Conservation (phyloP, 169 alveolate genomes). For the Plasmodium fragile region DNA sequence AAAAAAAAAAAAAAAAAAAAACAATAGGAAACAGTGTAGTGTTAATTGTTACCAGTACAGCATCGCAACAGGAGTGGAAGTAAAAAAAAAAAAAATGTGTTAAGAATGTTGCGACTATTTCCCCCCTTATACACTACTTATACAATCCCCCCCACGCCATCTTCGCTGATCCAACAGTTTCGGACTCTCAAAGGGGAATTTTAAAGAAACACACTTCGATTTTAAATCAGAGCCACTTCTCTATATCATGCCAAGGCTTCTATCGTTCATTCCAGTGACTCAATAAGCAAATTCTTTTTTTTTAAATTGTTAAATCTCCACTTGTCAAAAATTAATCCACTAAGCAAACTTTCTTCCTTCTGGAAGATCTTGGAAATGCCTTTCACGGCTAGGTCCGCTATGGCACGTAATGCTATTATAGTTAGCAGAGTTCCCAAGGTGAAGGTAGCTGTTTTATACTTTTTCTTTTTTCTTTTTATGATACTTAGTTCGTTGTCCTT, state of each 20-base stretch:
- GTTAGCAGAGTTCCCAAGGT: slow-evolving; percentile 22
- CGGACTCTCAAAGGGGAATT: not conserved
- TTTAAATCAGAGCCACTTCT: not conserved
- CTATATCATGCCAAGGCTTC: not conserved
- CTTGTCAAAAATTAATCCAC: slow-evolving; percentile 22
- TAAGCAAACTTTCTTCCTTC: not conserved
- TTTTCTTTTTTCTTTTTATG: slow-evolving; percentile 38
- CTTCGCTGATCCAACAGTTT: not conserved
- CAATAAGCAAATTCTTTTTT: not conserved
- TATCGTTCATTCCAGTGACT: not conserved
- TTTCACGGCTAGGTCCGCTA: not conserved
- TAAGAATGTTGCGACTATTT: not conserved
- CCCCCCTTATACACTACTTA: not conserved
- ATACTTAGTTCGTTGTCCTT: slow-evolving; percentile 34
- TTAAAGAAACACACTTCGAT: not conserved
- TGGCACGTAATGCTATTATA: slow-evolving; percentile 11
- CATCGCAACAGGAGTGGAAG: not conserved
- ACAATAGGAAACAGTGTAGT: not conserved
- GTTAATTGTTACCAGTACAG: not conserved
- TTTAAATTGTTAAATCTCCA: not conserved
- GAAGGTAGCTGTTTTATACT: slow-evolving; percentile 39
- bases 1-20: not conserved
- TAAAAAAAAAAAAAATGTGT: not conserved
- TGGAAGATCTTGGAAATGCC: slow-evolving; percentile 8
- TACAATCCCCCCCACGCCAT: not conserved